phyloP scores from a whole-genome alignment of 2,329 filamentous ascomycete genomes.

The Ustilaginoidea virens region DNA sequence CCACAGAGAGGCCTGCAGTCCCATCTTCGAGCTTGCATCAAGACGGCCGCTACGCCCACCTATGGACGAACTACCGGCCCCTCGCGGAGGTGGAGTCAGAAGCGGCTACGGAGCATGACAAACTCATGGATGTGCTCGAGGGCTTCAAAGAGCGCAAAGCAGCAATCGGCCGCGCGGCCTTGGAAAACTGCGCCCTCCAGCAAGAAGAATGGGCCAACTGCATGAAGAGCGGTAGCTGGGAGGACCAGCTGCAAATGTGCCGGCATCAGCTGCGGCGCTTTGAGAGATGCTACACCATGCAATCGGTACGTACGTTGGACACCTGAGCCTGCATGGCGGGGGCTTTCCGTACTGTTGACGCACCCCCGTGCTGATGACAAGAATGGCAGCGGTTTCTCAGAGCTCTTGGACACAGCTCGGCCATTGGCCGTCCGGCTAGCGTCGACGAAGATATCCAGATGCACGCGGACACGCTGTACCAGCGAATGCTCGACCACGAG shows the following conservation, averaged over 20 bases:
- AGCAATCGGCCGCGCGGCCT: slow-evolving; percentile 61
- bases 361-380: background rate
- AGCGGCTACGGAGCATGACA: slow-evolving; percentile 62
- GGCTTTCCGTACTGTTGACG: too few species aligned
- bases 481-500: slow-evolving; percentile 76
- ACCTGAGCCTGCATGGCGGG: background rate
- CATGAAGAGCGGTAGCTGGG: slow-evolving; percentile 56
- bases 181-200: slow-evolving; percentile 87
- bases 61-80: slow-evolving; percentile 86
- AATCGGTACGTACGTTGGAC: slow-evolving; percentile 43
- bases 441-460: slow-evolving; percentile 85
- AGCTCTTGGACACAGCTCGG: slow-evolving; percentile 72
- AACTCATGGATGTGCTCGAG: slow-evolving; percentile 64
- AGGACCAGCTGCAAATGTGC: slow-evolving; percentile 65
- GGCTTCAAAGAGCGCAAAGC: slow-evolving; percentile 71
- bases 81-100: slow-evolving; percentile 53
- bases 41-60: slow-evolving; percentile 56
- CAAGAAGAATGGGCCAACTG: slow-evolving; percentile 73
- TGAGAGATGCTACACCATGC: slow-evolving; percentile 78
- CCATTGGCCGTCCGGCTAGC: slow-evolving; percentile 44
- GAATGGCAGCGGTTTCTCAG: slow-evolving; percentile 60
- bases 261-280: slow-evolving; percentile 60
- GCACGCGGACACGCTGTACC: slow-evolving; percentile 84
- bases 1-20: too few species aligned
- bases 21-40: slow-evolving; percentile 38